Conservation (phyloP, 495 filamentous ascomycete species). For the Trichoderma virens region DNA sequence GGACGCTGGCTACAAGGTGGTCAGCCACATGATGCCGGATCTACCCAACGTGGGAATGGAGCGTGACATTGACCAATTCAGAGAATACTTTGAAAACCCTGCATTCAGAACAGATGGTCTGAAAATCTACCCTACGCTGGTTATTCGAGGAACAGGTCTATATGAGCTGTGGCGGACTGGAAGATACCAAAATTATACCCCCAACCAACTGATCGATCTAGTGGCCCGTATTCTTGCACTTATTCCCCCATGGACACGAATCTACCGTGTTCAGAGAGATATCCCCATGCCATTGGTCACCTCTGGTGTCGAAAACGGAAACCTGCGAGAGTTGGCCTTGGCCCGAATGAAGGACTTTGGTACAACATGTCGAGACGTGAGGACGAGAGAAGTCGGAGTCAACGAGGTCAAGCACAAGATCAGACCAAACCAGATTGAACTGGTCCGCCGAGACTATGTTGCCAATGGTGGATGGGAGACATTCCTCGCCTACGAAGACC, state of each 20-base stretch:
- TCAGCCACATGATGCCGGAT: constrained; percentile 99
- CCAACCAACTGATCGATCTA: constrained; percentile 89
- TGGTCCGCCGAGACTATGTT: constrained; percentile 88
- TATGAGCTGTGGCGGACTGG: constrained; percentile 98
- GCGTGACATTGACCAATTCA: constrained; percentile 90
- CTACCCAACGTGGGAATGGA: constrained; percentile 98
- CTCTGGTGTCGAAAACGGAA: constrained; percentile 94
- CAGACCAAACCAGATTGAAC: constrained; percentile 89
- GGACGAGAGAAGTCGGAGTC: constrained; percentile 93
- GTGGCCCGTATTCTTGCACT: constrained; percentile 92
- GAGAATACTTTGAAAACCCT: constrained; percentile 96
- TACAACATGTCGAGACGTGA: constrained; percentile 94
- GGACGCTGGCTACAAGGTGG: constrained; percentile 97
- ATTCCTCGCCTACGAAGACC: constrained; percentile 95
- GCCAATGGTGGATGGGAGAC: constrained; percentile 98
- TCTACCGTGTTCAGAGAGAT: constrained; percentile 96
- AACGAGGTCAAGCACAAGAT: constrained; percentile 99
- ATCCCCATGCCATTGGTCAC: constrained; percentile 98
- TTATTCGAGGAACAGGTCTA: constrained; percentile 92
- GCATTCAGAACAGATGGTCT: constrained; percentile 95
- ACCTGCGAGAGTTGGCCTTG: constrained; percentile 85
- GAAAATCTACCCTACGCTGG: constrained; percentile 96
- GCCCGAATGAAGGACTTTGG: constrained; percentile 98
- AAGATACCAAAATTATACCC: constrained; percentile 96
- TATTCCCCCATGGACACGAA: constrained; percentile 94